A percentile compares a stretch with the other conserved stretches of the same genome.
These are phyloP conservation scores for Macrolepiota dolichaula DNA, from an alignment of 768 basidiomycete genomes.

Conservation along the genomic window DNA sequence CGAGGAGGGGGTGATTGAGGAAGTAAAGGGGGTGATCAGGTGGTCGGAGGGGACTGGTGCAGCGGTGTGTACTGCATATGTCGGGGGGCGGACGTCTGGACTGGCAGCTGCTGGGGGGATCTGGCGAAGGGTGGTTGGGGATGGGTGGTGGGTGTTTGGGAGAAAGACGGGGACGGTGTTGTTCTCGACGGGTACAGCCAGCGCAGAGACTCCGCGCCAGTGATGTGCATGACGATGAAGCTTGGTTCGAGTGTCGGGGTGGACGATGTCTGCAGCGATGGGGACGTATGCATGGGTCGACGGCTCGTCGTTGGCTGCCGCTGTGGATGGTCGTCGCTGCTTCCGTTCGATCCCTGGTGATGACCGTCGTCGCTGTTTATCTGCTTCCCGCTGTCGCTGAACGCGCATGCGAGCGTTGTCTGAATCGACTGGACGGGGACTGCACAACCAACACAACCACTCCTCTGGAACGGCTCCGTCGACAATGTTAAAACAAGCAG, in stretches of 20 bases:
- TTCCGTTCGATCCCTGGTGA: conserved; percentile 8
- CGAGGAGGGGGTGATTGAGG: conserved; percentile 62
- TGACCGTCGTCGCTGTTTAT: not conserved
- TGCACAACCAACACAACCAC: conserved; percentile 65
- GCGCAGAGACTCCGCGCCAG: conserved; percentile 69
- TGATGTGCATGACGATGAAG: conserved; percentile 56
- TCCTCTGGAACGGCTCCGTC: conserved; percentile 64
- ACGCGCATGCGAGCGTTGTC: conserved; percentile 40
- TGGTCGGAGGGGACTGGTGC: conserved; percentile 48
- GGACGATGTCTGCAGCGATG: conserved; percentile 44
- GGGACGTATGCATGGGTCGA: conserved; percentile 43
- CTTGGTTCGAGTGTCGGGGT: conserved; percentile 38
- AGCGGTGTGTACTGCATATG: conserved; percentile 66
- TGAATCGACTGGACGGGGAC: conserved; percentile 41
- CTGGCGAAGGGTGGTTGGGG: conserved; percentile 9
- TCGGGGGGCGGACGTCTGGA: conserved; percentile 47
- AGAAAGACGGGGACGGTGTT: conserved; percentile 10
- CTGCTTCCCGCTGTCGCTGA: not conserved
- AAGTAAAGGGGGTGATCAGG: conserved; percentile 62
- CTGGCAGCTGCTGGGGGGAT: conserved; percentile 26
- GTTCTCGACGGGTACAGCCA: conserved; percentile 10
- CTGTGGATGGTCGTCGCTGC: conserved; percentile 23
- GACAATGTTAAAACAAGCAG: conserved; percentile 68
- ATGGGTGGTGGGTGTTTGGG: conserved; percentile 17
- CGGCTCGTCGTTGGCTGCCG: conserved; percentile 38